Conservation (phyloP, 1,284 basidiomycete species). For the Malassezia sympodialis region DNA sequence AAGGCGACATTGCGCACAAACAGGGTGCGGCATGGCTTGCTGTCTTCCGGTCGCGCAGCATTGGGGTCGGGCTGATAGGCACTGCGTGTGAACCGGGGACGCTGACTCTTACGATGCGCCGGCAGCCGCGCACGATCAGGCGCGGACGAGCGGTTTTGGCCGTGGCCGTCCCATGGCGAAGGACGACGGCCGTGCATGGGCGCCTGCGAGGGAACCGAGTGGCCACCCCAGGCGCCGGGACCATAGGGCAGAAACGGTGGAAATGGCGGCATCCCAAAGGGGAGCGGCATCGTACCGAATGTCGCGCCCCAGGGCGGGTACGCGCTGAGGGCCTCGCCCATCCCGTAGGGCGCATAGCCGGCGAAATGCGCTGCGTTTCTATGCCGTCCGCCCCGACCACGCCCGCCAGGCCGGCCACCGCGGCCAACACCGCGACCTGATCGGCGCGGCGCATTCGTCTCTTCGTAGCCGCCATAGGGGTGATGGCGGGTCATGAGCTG, state of each 20-base stretch:
- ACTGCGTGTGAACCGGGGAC: constrained; percentile 15
- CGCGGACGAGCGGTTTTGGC: constrained; percentile 8
- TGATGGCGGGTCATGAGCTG: constrained; percentile 59
- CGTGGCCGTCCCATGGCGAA: constrained; percentile 2
- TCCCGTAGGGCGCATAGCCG: constrained; percentile 10
- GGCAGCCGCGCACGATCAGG: neutral
- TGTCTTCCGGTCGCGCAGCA: constrained; percentile 69
- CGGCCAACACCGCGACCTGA: constrained; percentile 26
- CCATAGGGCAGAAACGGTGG: neutral
- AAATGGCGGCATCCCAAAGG: neutral
- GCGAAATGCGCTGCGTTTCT: constrained; percentile 3
- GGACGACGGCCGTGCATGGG: neutral
- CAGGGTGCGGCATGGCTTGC: constrained; percentile 83
- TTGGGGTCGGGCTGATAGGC: constrained; percentile 16
- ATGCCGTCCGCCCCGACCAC: constrained; percentile 15
- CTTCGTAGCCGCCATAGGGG: constrained; percentile 68
- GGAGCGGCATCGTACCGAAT: neutral
- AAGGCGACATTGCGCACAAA: constrained; percentile 73
- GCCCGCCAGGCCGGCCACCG: constrained; percentile 16
- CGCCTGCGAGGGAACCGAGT: neutral
- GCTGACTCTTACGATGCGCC: constrained; percentile 3
- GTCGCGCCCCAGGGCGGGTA: constrained; percentile 2
- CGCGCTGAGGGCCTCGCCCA: neutral
- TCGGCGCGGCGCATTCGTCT: constrained; percentile 17
- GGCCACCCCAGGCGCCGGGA: neutral